Evolutionary conservation across 1,139 yeast genomes (phyloP), one percentile per base, ranked within the genome.

Genomic region (Taphrina flavorubra): DNA sequence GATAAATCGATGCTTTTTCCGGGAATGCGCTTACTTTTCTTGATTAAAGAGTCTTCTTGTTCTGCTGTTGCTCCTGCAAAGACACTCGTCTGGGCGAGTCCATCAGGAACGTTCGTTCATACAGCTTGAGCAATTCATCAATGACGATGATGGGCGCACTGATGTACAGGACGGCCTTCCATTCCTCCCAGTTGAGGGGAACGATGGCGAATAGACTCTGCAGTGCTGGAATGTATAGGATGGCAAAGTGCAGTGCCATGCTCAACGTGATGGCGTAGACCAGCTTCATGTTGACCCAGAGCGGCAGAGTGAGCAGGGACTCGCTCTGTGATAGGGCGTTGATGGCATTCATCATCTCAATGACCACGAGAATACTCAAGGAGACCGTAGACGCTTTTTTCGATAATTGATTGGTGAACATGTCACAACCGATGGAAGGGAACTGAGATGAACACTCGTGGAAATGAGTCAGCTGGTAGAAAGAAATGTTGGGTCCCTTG

Each of bases 291-390:
- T 80, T 80, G 51, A 73, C 75, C 82, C 82, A 79, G 5, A 79
- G 66, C 46, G 81, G 82, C 72, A 80, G 77, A 1, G 77, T 74
- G 64, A 79, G 67, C 49, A 80, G 71, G 64, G 80, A 77, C 69
- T 80, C 82, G 3, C 81, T 76, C 68, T 79, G 80, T 46, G 79
- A 77, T 36, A 80, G 70, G 60, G 79, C 79, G 71, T 79, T 80
- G 75, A 79, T 74, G 7, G 82, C 81, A 70, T 80, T 80, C 68
- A 80, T 72, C 82, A 80, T 79, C 72, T 80, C 82, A 69, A 80
- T 79, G 36, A 80, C 74, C 42, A 80, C 82, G 51, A 80, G 72
- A 46, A 79, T 77, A 2, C 81, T 77, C 53, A 80, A 72, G 10
- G 82, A 79, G 69, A 80, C 79, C 0, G 82, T 79, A 1, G 82